Evolutionary conservation across 1,284 basidiomycete genomes (phyloP).

Genomic region (Violaceomyces palustris): DNA sequence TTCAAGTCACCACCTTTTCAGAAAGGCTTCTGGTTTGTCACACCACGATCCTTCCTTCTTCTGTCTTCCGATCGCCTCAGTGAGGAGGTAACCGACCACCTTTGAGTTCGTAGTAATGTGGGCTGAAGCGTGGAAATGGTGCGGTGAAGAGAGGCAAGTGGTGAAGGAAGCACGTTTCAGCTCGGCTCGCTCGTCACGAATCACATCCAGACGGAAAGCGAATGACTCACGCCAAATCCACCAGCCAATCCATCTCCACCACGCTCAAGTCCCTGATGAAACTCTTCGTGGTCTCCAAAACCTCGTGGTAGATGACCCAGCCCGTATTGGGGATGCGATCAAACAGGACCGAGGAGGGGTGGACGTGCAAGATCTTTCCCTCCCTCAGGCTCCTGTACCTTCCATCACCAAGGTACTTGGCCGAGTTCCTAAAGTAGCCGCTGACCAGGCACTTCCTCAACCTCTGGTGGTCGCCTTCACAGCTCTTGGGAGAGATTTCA

Average conservation of each 20-base stretch:
- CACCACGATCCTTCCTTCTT: too few relatives aligned
- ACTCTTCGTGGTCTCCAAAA: slow-evolving; percentile 87
- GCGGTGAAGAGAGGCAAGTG: background rate
- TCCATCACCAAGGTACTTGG: slow-evolving; percentile 79
- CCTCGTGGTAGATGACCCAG: slow-evolving; percentile 93
- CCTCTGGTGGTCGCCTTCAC: slow-evolving; percentile 65
- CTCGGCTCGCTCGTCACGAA: background rate
- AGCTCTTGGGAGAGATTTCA: slow-evolving; percentile 54
- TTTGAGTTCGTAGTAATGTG: slow-evolving; percentile 9
- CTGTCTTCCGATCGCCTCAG: too few relatives aligned
- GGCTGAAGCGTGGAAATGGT: background rate
- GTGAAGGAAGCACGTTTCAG: background rate
- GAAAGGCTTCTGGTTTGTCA: too few relatives aligned
- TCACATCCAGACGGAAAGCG: too few relatives aligned
- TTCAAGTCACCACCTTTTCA: too few relatives aligned
- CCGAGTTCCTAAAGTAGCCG: slow-evolving; percentile 91
- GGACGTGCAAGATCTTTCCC: slow-evolving; percentile 67
- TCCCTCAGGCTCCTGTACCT: slow-evolving; percentile 79
- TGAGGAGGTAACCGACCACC: too few relatives aligned
- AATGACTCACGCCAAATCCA: slow-evolving; percentile 55
- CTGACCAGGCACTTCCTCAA: slow-evolving; percentile 73
- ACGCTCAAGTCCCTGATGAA: slow-evolving; percentile 60
- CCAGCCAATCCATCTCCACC: slow-evolving; percentile 55
- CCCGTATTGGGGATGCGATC: slow-evolving; percentile 80
- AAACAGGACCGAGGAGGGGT: slow-evolving; percentile 90